Evolutionary conservation across 2,329 filamentous ascomycete genomes (phyloP), one percentile per base, ranked within the genome.

Genomic region (Neospermospora avenae): DNA sequence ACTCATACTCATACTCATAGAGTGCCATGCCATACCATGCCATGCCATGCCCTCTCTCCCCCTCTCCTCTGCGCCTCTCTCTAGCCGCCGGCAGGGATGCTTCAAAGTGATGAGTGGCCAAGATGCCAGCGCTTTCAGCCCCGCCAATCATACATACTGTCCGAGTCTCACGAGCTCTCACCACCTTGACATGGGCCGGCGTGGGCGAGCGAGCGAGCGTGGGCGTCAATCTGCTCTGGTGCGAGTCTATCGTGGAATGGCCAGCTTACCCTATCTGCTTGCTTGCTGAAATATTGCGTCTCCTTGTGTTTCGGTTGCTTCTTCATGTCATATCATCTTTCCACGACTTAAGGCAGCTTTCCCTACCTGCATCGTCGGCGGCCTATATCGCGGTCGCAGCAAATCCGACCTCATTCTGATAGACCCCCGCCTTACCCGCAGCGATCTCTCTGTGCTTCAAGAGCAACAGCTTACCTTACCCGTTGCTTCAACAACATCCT

Each of bases 401-500:
- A 53, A 58, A 49, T 28, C 58, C 54, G 55, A 56, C 60, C 56
- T 46, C 49, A 28, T 48, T 60, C 49, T 56, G 46, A 62, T 59
- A 56, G 61, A 52, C 62, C 63, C 64, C 64, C 65, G 60, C 64
- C 60, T 60, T 65, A 49, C 56, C 61, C 35, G 60, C 64, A 65
- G 48, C 59, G 61, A 65, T 62, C 61, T 65, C 61, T 65, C 64
- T 66, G 67, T 67, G 65, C 68, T 67, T 69, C 65, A 57, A 54
- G 39, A 59, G 46, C n/a, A 46, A 67, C 58, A 67, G 63, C 66
- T 63, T 64, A 66, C 62, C 66, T 63, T 64, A 66, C 62, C 67
- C 65, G 66, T 68, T 52, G 49, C 62, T 56, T 59, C 59, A 31
- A 31, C 59, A 58, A 60, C 41, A 61, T 63, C 67, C 64, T 67